A percentile compares a stretch with the other conserved stretches of the same genome.
phyloP scores from a whole-genome alignment of 148 eudicot species.

The Cornus kousa region DNA sequence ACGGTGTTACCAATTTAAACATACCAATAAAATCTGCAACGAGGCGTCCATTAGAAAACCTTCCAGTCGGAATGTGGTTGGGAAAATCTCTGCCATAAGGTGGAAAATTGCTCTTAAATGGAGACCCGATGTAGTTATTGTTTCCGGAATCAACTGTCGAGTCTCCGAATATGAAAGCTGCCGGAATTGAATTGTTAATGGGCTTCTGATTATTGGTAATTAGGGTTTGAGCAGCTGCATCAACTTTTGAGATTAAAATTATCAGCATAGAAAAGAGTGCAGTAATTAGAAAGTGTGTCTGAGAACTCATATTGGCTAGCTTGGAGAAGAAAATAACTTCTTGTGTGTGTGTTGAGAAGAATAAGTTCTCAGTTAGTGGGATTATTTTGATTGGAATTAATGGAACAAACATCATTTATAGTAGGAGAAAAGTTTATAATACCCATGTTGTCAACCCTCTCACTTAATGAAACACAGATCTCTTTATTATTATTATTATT shows the following conservation, averaged over 20 bases:
- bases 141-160: slow-evolving; percentile 76
- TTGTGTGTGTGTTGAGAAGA: too few species aligned
- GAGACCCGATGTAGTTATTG: slow-evolving; percentile 44
- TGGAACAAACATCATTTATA: too few species aligned
- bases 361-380: too few species aligned
- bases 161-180: slow-evolving; percentile 57
- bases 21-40: slow-evolving; percentile 36
- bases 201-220: not conserved
- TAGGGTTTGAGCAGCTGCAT: slow-evolving; percentile 11
- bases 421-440: too few species aligned
- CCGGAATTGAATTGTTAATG: slow-evolving; percentile 20
- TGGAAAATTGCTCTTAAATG: slow-evolving; percentile 39
- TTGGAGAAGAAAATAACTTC: too few species aligned
- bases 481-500: too few species aligned
- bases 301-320: not conserved
- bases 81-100: slow-evolving; percentile 43
- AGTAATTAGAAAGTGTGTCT: not conserved
- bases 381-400: too few species aligned
- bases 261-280: not conserved
- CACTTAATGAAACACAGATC: too few species aligned
- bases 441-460: too few species aligned
- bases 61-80: slow-evolving; percentile 34
- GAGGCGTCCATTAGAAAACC: slow-evolving; percentile 41
- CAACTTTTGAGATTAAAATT: not conserved
- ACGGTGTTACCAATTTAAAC: not conserved